Evolutionary conservation across 176 grass and related monocot species (phyloP), one percentile per base, ranked within the genome.

Genomic region (Hordeum marinum): DNA sequence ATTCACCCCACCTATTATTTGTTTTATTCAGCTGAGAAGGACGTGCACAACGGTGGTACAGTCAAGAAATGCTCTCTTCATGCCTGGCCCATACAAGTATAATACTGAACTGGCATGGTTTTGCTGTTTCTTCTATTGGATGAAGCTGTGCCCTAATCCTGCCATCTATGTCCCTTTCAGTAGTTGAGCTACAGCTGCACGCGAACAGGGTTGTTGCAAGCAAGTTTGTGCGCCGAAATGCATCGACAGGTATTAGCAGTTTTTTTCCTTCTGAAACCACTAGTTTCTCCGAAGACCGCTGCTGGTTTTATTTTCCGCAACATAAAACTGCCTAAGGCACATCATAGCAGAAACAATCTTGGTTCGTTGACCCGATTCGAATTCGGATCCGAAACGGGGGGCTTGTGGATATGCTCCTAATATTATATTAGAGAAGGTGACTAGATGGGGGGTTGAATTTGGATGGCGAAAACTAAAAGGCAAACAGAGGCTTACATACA

Each of bases 21-120:
- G 39, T 85, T 45, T 73, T 60, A 27, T 54, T 21, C 15, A 14
- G 54, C 21, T 80, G 52, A 59, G 15, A 42, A 35, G 60, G 31
- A 60, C 46, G 36, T 45, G 71, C 66, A 17, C 20, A 41, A 55
- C 41, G 29, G 18, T 40, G 9, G 55, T 41, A 11, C 77, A 23
- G 31, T 58, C 29, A 18, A 69, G 40, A 35, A 35, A 83, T 40
- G 39, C 40, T 82, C 21, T 14, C 32, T 75, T 82, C 80, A 77
- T 9, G 26, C 42, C 72, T 73, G 55, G 87, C 52, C 65, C 80
- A 64, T 72, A 36, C 86, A 36, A 25, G 35, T 48, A 50, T 73
- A 24, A 67, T 62, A 37, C 63, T 61, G 21, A 48, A 87, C 48
- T 61, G 36, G 21, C 79, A 71, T 0, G 26, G 11, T 41, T 41